Conservation (phyloP, 306 rosid genomes). For the Quercus berberidifolia region DNA sequence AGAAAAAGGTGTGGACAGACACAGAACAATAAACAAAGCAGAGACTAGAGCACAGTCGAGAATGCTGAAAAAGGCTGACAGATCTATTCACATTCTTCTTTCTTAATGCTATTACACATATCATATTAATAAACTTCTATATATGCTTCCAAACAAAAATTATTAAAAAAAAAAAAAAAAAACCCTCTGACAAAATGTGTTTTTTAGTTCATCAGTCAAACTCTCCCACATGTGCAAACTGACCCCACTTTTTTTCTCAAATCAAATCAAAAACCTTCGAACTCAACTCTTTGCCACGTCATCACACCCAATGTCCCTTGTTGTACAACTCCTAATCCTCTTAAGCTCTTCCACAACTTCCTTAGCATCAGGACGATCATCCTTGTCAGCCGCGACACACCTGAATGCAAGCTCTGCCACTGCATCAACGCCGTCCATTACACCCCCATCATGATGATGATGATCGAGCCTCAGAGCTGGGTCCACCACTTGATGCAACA, state of each 20-base stretch:
- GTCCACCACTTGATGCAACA: conserved; percentile 69
- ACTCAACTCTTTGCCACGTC: conserved; percentile 38
- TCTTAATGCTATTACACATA: too few relatives aligned
- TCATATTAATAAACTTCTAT: too few relatives aligned
- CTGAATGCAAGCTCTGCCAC: conserved; percentile 90
- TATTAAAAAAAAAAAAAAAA: too few relatives aligned
- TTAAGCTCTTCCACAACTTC: conserved; percentile 81
- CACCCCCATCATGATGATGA: neutral
- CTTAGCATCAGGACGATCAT: conserved; percentile 82
- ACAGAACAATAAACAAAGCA: too few relatives aligned
- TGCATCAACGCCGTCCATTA: conserved; percentile 38
- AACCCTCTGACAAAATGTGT: conserved; percentile 15
- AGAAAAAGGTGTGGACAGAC: too few relatives aligned
- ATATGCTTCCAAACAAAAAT: too few relatives aligned
- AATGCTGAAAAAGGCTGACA: too few relatives aligned
- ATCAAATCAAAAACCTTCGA: neutral
- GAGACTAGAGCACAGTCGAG: too few relatives aligned
- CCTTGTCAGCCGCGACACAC: conserved; percentile 90
- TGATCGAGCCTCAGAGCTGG: conserved; percentile 41
- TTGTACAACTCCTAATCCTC: conserved; percentile 41
- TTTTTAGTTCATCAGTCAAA: conserved; percentile 35
- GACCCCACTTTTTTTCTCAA: neutral
- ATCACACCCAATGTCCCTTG: conserved; percentile 9
- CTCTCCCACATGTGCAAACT: conserved; percentile 29
- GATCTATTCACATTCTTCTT: too few relatives aligned